phyloP scores from a whole-genome alignment of 768 basidiomycete genomes.

The Trametes coccinea region DNA sequence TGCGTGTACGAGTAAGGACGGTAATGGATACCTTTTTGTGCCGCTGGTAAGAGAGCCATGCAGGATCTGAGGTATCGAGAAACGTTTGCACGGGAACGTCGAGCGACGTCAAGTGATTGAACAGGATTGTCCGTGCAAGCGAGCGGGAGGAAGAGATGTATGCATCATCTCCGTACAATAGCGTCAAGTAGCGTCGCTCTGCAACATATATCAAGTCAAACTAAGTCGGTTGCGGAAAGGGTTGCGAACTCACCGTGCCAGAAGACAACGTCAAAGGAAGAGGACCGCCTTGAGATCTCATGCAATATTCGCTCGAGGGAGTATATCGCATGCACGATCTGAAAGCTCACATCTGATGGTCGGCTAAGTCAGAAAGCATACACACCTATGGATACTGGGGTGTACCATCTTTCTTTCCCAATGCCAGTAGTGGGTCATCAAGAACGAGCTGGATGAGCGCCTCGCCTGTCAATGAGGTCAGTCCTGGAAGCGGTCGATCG shows the following conservation, averaged over 20 bases:
- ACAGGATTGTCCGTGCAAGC: conserved; percentile 53
- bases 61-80: conserved; percentile 42
- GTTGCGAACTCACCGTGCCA: conserved; percentile 46
- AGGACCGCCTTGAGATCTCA: conserved; percentile 49
- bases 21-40: conserved; percentile 39
- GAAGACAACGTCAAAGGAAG: conserved; percentile 65
- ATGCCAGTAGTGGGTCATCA: conserved; percentile 59
- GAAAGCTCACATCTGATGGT: conserved; percentile 51
- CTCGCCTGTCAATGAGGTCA: conserved; percentile 49
- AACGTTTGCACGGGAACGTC: conserved; percentile 49
- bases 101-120: conserved; percentile 48
- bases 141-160: conserved; percentile 47
- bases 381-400: too few species aligned
- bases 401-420: conserved; percentile 49
- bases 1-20: neutral
- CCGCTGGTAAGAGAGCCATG: conserved; percentile 49
- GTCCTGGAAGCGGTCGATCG: conserved; percentile 51
- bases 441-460: conserved; percentile 59
- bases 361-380: neutral
- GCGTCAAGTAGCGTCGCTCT: conserved; percentile 48
- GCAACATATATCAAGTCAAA: neutral
- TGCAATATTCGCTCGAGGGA: conserved; percentile 52
- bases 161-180: conserved; percentile 38
- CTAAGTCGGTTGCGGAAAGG: neutral
- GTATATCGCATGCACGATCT: conserved; percentile 61